A percentile compares a stretch with the other conserved stretches of the same genome.
phyloP scores from a whole-genome alignment of 805 yeast genomes.

The Yamadazyma endophytica region DNA sequence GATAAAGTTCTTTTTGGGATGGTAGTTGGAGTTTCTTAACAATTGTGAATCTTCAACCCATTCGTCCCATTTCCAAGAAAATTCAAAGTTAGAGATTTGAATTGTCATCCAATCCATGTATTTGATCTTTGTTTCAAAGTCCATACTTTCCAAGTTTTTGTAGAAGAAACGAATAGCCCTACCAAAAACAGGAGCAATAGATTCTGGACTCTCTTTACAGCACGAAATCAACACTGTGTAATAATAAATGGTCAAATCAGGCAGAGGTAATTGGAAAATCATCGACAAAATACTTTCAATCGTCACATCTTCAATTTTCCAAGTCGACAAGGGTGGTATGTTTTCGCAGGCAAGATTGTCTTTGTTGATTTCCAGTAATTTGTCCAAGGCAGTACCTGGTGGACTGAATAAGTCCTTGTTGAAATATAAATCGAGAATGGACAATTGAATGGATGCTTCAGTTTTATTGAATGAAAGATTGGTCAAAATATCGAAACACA shows the following conservation, averaged over 20 bases:
- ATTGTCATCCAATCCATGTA: conserved; percentile 88
- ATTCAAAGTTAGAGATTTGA: conserved; percentile 89
- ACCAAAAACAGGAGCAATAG: conserved; percentile 93
- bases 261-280: conserved; percentile 68
- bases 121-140: conserved; percentile 69
- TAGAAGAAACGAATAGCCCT: conserved; percentile 84
- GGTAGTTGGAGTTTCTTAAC: conserved; percentile 46
- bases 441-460: conserved; percentile 79
- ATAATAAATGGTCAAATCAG: conserved; percentile 72
- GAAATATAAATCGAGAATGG: conserved; percentile 71
- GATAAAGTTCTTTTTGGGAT: conserved; percentile 72
- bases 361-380: conserved; percentile 41
- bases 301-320: conserved; percentile 89
- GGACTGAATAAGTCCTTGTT: conserved; percentile 47
- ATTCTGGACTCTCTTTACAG: conserved; percentile 64
- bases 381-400: conserved; percentile 76
- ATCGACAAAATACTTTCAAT: conserved; percentile 77
- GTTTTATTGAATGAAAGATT: conserved; percentile 85
- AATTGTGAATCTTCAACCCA: conserved; percentile 67
- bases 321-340: conserved; percentile 54
- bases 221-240: conserved; percentile 82
- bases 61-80: conserved; percentile 97
- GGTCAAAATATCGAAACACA: conserved; percentile 68
- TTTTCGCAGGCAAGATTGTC: conserved; percentile 41
- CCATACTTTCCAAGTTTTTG: conserved; percentile 59